Base-by-base conservation (phyloP, 305 asterid species). In the Withania somnifera region DNA sequence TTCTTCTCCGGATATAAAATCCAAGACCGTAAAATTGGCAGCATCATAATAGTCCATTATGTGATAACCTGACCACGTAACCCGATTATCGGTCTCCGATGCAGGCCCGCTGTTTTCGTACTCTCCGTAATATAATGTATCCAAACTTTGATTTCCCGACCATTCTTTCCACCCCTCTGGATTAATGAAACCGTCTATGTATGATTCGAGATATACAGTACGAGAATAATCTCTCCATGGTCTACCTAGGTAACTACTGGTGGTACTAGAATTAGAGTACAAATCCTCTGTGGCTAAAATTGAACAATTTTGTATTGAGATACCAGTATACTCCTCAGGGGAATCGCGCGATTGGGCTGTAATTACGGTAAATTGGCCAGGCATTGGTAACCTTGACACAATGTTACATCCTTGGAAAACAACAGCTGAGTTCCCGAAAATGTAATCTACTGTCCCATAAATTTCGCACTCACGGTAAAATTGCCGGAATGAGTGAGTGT, bases 401-500 rank as follows among this genome's bases (percentile, higher is more conserved):
- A 95, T 80, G 88, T 89, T 92, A 80, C 97, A 92, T 4, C 88
- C 96, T 68, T 95, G 99, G 84, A 95, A 87, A 36, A 94, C 88
- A 13, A 61, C 99, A 0, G 94, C 97, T 0, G 98, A 98, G 17
- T 95, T 92, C 2, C 99, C 99, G 32, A 95, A 94, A 22, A 95
- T 91, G 93, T 85, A 95, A 87, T 95, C 99, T 14, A 95, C 79
- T 0, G 98, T 95, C 6, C 99, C 99, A 36, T 85, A 91, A 28
- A 95, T 90, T 83, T 90, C 92, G 51, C 98, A 94, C 56, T 95
- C 99, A 17, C 98, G 60, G 83, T 89, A 95, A 86, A 95, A 95
- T 82, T 95, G 99, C 7, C 98, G 67, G 84, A 91, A 92, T 0
- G 97, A 87, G 36, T 95, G 98, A 32, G 82, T 94, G 19, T 95